Conservation (phyloP, 225 moss, liverwort and hornwort species). For the Polytrichum commune region DNA sequence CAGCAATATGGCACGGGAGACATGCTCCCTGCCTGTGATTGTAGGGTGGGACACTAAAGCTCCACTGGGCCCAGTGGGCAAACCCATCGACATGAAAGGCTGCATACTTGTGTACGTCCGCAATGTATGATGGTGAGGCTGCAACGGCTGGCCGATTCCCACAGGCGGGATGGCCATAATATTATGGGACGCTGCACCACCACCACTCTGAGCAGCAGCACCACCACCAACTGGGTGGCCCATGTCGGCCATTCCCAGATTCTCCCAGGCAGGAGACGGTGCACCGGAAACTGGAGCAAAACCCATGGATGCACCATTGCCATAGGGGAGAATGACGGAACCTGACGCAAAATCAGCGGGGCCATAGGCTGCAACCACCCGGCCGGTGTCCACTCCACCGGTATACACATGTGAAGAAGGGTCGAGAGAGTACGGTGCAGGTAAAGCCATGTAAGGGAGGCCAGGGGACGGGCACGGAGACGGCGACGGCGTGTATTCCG, state of each 20-base stretch:
- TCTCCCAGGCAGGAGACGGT: constrained; percentile 32
- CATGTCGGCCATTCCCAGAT: constrained; percentile 42
- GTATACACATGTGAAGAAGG: constrained; percentile 39
- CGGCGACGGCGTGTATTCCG: constrained; percentile 72
- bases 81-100: constrained; percentile 48
- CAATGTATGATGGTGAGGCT: constrained; percentile 20
- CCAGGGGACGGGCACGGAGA: constrained; percentile 79
- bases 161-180: constrained; percentile 7
- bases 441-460: constrained; percentile 44
- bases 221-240: constrained; percentile 28
- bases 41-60: constrained; percentile 51
- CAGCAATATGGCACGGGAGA: constrained; percentile 79
- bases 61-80: constrained; percentile 32
- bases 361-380: constrained; percentile 49
- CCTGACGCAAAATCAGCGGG: constrained; percentile 31
- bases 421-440: constrained; percentile 59
- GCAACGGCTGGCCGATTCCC: constrained; percentile 20
- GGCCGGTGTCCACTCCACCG: constrained; percentile 47
- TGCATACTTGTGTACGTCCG: constrained; percentile 26
- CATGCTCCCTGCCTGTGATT: constrained; percentile 83
- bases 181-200: too few relatives aligned
- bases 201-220: constrained; percentile 10
- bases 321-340: constrained; percentile 50
- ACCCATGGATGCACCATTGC: constrained; percentile 43
- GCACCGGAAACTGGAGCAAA: constrained; percentile 47